These are phyloP conservation scores for Cerrena zonata DNA, from an alignment of 1,284 basidiomycete genomes.

Conservation along the genomic window DNA sequence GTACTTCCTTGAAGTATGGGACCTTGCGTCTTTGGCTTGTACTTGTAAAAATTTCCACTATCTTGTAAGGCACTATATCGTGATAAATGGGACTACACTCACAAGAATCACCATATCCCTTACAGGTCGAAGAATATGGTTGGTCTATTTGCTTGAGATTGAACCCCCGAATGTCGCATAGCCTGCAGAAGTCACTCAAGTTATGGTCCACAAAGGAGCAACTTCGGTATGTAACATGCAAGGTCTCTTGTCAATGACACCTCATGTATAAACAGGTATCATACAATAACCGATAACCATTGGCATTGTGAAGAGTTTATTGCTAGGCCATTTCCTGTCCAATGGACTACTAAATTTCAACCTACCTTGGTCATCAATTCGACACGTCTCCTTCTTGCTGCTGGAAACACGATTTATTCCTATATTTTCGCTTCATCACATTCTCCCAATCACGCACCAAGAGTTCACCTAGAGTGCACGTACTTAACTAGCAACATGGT, in stretches of 20 bases:
- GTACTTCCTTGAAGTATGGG: constrained; percentile 38
- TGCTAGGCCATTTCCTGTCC: constrained; percentile 60
- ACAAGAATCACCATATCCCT: no score
- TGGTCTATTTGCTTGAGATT: constrained; percentile 49
- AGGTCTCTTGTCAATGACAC: not conserved
- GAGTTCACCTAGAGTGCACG: constrained; percentile 45
- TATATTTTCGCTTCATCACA: constrained; percentile 44
- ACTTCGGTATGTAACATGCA: constrained; percentile 26
- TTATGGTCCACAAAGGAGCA: constrained; percentile 43
- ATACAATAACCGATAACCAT: constrained; percentile 46
- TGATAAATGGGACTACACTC: no score
- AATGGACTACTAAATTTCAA: constrained; percentile 55
- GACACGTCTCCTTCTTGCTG: constrained; percentile 57
- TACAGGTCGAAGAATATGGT: constrained; percentile 54
- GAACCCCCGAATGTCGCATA: constrained; percentile 49
- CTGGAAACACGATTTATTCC: constrained; percentile 52
- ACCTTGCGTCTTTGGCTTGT: constrained; percentile 41
- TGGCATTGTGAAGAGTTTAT: constrained; percentile 53
- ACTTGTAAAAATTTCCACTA: constrained; percentile 41
- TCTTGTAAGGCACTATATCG: constrained; percentile 50
- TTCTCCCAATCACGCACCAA: constrained; percentile 31
- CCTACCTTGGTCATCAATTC: constrained; percentile 55
- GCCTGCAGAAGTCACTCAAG: constrained; percentile 40
- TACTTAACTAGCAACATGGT: constrained; percentile 36
- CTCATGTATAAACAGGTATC: constrained; percentile 33